Evolutionary conservation across 805 yeast species (phyloP).

Genomic region (Wickerhamiella qilinensis): DNA sequence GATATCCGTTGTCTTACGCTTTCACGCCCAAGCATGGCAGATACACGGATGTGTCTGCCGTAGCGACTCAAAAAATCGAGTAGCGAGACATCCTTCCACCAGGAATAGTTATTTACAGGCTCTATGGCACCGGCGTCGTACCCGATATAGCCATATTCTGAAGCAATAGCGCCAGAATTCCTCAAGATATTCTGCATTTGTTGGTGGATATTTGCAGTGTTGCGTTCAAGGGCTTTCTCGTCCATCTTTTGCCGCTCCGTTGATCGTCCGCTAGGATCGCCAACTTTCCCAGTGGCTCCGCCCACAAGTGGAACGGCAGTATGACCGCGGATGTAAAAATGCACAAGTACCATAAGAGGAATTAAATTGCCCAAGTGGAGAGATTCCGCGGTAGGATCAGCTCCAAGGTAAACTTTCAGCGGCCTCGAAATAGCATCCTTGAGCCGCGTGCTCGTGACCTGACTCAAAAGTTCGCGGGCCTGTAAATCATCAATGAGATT

Average conservation of each 20-base stretch:
- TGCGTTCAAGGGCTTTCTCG: constrained; percentile 33
- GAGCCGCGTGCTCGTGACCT: constrained; percentile 14
- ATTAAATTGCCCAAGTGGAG: constrained; percentile 81
- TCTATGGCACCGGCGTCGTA: constrained; percentile 25
- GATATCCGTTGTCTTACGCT: constrained; percentile 62
- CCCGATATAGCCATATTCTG: constrained; percentile 25
- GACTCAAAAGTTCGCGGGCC: constrained; percentile 33
- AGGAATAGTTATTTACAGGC: constrained; percentile 49
- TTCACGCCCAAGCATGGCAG: constrained; percentile 79
- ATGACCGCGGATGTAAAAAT: constrained; percentile 75
- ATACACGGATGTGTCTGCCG: constrained; percentile 67
- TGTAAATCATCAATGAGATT: constrained; percentile 24
- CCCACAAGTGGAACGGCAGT: constrained; percentile 60
- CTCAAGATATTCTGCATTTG: constrained; percentile 51
- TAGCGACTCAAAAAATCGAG: constrained; percentile 60
- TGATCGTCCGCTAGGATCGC: constrained; percentile 88
- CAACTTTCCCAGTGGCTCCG: constrained; percentile 82
- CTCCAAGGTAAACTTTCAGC: constrained; percentile 73
- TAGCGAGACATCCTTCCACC: constrained; percentile 76
- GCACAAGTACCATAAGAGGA: constrained; percentile 72
- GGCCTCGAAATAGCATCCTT: constrained; percentile 20
- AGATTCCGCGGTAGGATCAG: constrained; percentile 87
- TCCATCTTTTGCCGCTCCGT: constrained; percentile 55
- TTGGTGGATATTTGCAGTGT: constrained; percentile 38
- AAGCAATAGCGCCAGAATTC: constrained; percentile 48